A percentile compares a stretch with the other conserved stretches of the same genome.
Evolutionary conservation across 306 rosid species (phyloP).

Genomic region (Quercus parvula): DNA sequence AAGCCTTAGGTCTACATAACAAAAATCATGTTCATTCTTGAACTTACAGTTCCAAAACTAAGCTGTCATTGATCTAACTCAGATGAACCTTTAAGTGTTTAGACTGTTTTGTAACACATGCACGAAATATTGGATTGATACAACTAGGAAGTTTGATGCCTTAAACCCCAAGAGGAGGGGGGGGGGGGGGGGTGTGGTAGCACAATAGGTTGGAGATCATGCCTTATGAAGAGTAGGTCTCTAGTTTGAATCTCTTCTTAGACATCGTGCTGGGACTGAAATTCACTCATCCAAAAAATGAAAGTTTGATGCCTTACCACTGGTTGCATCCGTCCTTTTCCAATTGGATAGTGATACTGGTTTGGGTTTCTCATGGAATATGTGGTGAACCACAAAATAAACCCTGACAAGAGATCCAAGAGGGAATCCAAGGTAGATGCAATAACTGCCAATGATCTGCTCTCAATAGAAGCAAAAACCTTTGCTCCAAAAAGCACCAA

Average conservation of each 20-base stretch:
- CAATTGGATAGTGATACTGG: conserved; percentile 71
- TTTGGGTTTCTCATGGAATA: conserved; percentile 67
- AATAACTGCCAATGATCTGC: conserved; percentile 72
- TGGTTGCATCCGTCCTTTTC: conserved; percentile 89
- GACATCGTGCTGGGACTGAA: too few species aligned
- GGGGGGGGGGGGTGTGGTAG: too few species aligned
- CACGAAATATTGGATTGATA: neutral
- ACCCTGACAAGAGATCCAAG: conserved; percentile 81
- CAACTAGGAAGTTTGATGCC: neutral
- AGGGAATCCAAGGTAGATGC: conserved; percentile 88
- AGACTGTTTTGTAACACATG: neutral
- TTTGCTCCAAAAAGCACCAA: conserved; percentile 67
- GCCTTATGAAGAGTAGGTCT: too few species aligned
- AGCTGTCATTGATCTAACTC: neutral
- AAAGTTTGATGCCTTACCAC: conserved; percentile 43
- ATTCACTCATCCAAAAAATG: neutral
- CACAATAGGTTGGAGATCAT: too few species aligned
- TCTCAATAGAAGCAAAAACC: conserved; percentile 64
- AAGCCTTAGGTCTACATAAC: too few species aligned
- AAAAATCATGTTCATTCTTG: neutral
- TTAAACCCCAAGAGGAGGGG: conserved; percentile 4
- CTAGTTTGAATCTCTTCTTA: too few species aligned
- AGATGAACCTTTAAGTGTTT: neutral
- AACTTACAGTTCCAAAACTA: neutral
- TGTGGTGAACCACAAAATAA: conserved; percentile 80